Evolutionary conservation across 192 early-diverging fungal genomes (phyloP), one percentile per base, ranked within the genome.

Genomic region (Backusella mclennaniae): DNA sequence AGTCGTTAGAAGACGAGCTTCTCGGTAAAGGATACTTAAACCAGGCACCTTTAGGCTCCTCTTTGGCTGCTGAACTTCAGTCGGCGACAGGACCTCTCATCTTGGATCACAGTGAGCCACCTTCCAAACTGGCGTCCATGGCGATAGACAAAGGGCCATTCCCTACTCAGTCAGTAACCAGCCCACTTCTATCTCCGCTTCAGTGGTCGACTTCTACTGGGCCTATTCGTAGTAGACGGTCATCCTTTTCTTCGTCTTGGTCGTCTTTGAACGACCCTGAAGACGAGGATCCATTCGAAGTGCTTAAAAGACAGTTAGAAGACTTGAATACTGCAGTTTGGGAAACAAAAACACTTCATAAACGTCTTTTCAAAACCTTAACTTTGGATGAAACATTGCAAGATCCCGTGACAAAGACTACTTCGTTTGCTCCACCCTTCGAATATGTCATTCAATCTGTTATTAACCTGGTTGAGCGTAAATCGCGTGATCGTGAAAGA

Each of bases 271-370:
- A 71, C 42, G 82, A 83, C 33, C 69, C 35, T 46, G 82, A 84
- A 29, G 80, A 82, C n/a, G 53, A 75, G 36, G 82, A 84, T 39
- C 82, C 78, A 17, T 84, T 84, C 52, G 82, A 84, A 35, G 74
- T 56, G 9, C 76, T 84, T 21, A 84, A 77, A 36, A 46, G 79
- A 31, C 82, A 84, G 19, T 39, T 84, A 6, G 82, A 84, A 23
- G 82, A 84, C 4, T 41, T 84, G 14, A 84, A 84, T 63, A 71
- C 78, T 0, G 79, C 74, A 1, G 82, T 80, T 5, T 84, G 82
- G 82, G 82, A 84, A 53, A 80, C 82, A 19, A 84, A 84, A 56
- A 84, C 82, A 9, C 69, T 84, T 17, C 82, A 84, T 38, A 84
- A 84, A 46, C 79, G 82, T 21, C 69, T 84, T 15, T 68, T 75